Percentiles rank a stretch among this genome's conserved stretches.
These are phyloP conservation scores for Hypoxylon intermedium DNA, from an alignment of 495 filamentous ascomycete species.

Conservation along the genomic window DNA sequence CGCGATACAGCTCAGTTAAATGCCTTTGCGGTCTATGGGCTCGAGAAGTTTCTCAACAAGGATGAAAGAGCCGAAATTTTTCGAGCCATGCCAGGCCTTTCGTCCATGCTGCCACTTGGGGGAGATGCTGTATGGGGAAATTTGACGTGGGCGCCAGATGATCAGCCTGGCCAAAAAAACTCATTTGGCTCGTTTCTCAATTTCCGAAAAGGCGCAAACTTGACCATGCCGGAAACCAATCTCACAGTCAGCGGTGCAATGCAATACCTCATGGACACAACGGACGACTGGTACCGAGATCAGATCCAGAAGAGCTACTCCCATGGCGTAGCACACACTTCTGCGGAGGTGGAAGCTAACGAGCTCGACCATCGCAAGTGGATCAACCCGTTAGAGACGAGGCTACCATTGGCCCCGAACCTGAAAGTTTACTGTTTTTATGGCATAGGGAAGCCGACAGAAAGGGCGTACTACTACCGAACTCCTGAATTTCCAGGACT, in stretches of 20 bases:
- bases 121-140: slow-evolving; percentile 96
- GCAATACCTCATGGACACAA: slow-evolving; percentile 74
- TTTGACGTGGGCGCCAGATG: slow-evolving; percentile 86
- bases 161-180: slow-evolving; percentile 71
- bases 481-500: slow-evolving; percentile 68
- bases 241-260: slow-evolving; percentile 81
- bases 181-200: slow-evolving; percentile 85
- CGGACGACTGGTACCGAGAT: slow-evolving; percentile 84
- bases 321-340: slow-evolving; percentile 84
- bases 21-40: slow-evolving; percentile 94
- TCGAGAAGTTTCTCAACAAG: slow-evolving; percentile 92
- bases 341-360: slow-evolving; percentile 83
- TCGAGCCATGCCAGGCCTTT: slow-evolving; percentile 94
- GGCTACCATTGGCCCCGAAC: slow-evolving; percentile 84
- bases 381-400: slow-evolving; percentile 92
- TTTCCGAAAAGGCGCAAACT: slow-evolving; percentile 70
- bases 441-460: slow-evolving; percentile 88
- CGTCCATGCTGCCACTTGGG: slow-evolving; percentile 96
- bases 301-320: slow-evolving; percentile 79
- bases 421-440: slow-evolving; percentile 99
- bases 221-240: slow-evolving; percentile 67
- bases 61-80: slow-evolving; percentile 93
- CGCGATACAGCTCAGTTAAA: slow-evolving; percentile 97
- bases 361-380: slow-evolving; percentile 82
- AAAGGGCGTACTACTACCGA: slow-evolving; percentile 90